phyloP scores from a whole-genome alignment of 139 green algal genomes.

The Chlorella sp. region DNA sequence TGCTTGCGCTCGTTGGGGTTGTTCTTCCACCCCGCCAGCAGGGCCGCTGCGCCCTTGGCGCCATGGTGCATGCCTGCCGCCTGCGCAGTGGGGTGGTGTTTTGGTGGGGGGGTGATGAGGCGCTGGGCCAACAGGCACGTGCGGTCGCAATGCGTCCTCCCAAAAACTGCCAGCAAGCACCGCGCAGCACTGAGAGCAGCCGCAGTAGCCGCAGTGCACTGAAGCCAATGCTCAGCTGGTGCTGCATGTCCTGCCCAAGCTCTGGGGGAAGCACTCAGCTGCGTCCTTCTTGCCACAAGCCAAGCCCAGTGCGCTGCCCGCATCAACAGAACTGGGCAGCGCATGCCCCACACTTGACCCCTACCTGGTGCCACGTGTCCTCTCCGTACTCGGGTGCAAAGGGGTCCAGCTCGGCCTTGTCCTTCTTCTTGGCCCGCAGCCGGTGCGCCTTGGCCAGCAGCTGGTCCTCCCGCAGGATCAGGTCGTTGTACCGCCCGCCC shows the following conservation, averaged over 20 bases:
- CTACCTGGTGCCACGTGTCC: slow-evolving; percentile 73
- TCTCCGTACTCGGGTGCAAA: slow-evolving; percentile 80
- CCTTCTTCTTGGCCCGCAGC: slow-evolving; percentile 42
- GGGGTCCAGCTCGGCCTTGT: slow-evolving; percentile 66
- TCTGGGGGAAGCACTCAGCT: too few species aligned
- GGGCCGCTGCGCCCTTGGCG: slow-evolving; percentile 46
- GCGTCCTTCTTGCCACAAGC: too few species aligned
- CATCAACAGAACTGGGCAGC: neutral
- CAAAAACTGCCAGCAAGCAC: too few species aligned
- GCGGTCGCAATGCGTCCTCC: neutral
- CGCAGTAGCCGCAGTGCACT: too few species aligned
- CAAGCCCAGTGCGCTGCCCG: too few species aligned
- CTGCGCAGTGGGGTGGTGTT: slow-evolving; percentile 8
- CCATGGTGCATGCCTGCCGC: slow-evolving; percentile 37
- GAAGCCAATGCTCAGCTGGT: too few species aligned
- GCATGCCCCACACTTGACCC: neutral
- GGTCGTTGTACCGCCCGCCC: slow-evolving; percentile 65
- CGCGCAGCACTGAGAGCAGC: too few species aligned
- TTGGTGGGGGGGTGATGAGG: neutral
- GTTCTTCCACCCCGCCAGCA: slow-evolving; percentile 69
- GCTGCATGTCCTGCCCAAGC: too few species aligned
- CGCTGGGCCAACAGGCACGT: neutral
- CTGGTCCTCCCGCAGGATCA: slow-evolving; percentile 93
- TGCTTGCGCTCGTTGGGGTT: slow-evolving; percentile 90
- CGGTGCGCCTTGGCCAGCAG: slow-evolving; percentile 73